Percentiles rank a stretch among this genome's conserved stretches.
phyloP scores from a whole-genome alignment of 345 rosid species.

The Eutrema yunnanense region DNA sequence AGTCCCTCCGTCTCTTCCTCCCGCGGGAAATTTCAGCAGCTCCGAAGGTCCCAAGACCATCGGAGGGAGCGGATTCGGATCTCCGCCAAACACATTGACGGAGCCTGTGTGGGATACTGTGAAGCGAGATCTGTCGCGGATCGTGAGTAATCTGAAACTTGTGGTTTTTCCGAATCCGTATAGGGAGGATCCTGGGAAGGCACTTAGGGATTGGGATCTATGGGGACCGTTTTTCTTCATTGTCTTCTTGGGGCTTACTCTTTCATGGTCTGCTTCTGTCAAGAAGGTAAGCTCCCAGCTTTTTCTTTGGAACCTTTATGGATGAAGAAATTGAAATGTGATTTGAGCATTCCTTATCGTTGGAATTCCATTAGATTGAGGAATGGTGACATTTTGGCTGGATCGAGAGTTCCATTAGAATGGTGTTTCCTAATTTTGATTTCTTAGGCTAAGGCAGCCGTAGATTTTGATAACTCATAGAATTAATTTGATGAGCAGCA shows the following conservation, averaged over 20 bases:
- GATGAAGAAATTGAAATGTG: not conserved
- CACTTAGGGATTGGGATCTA: conserved; percentile 97
- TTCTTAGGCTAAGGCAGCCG: not conserved
- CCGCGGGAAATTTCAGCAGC: conserved; percentile 20
- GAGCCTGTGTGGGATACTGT: conserved; percentile 99
- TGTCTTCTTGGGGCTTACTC: conserved; percentile 82
- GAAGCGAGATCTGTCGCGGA: conserved; percentile 93
- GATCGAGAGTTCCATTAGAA: not conserved
- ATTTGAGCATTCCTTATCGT: not conserved
- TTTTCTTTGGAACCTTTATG: not conserved
- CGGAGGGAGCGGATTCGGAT: conserved; percentile 52
- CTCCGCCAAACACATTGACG: conserved; percentile 82
- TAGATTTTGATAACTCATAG: not conserved
- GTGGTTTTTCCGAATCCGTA: conserved; percentile 92
- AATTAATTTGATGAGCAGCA: not conserved
- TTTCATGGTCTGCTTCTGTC: conserved; percentile 49
- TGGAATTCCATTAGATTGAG: not conserved
- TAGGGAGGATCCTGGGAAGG: conserved; percentile 96
- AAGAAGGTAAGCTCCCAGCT: conserved; percentile 17
- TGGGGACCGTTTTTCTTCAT: conserved; percentile 99
- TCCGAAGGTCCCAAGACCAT: conserved; percentile 4
- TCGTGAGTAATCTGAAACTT: conserved; percentile 90
- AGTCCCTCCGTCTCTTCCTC: conserved; percentile 38
- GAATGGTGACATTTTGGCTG: not conserved
- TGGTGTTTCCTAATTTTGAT: not conserved